phyloP scores from a whole-genome alignment of 352 stramenopile species.

The Phytophthora multivora region DNA sequence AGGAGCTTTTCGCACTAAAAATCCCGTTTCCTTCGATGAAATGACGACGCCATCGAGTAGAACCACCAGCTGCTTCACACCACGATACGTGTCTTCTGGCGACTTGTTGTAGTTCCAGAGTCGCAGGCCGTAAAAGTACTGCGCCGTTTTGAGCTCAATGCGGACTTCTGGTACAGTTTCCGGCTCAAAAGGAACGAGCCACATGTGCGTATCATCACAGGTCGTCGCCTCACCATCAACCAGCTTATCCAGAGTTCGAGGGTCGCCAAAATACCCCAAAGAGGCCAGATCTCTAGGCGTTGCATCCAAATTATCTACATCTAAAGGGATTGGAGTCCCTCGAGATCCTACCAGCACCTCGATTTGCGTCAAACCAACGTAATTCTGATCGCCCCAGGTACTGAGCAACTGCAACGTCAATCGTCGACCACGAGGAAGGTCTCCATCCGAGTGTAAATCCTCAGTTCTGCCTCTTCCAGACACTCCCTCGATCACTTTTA shows the following conservation, averaged over 20 bases:
- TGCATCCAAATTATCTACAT: constrained; percentile 56
- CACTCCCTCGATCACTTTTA: constrained; percentile 34
- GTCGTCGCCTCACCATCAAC: constrained; percentile 83
- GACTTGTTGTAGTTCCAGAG: constrained; percentile 89
- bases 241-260: constrained; percentile 90
- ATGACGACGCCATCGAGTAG: constrained; percentile 53
- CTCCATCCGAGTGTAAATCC: constrained; percentile 8
- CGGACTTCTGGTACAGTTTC: constrained; percentile 42
- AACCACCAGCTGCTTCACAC: constrained; percentile 66
- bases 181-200: constrained; percentile 77
- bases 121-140: constrained; percentile 65
- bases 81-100: constrained; percentile 67
- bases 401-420: constrained; percentile 60
- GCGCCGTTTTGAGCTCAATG: constrained; percentile 61
- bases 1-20: constrained; percentile 82
- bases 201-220: constrained; percentile 91
- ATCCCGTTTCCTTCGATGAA: constrained; percentile 58
- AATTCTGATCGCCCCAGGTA: constrained; percentile 85
- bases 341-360: constrained; percentile 61
- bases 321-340: constrained; percentile 44
- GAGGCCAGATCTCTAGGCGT: constrained; percentile 71
- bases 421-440: constrained; percentile 47
- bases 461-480: constrained; percentile 22
- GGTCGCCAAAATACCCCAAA: constrained; percentile 77
- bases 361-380: constrained; percentile 85